Percentiles rank a stretch among this genome's conserved stretches.
Conservation (phyloP, 2,329 filamentous ascomycete species). For the Magnaporthiopsis rhizophila region DNA sequence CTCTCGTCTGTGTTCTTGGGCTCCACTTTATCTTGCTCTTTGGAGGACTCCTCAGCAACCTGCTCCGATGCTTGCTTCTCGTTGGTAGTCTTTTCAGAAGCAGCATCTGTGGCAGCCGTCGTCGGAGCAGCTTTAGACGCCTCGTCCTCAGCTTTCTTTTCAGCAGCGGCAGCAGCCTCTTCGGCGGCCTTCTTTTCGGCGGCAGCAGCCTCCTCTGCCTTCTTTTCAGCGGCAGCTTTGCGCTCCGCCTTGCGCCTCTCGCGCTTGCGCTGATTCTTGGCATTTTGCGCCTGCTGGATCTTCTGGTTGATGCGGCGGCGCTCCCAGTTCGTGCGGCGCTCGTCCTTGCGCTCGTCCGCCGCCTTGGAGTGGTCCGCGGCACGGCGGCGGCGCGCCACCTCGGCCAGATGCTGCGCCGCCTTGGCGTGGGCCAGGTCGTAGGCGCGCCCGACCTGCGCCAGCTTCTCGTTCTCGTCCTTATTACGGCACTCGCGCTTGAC, state of each 20-base stretch:
- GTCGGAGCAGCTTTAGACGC: neutral
- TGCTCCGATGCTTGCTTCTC: slow-evolving; percentile 17
- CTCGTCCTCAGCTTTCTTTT: too few relatives aligned
- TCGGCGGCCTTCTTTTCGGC: slow-evolving; percentile 16
- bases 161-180: slow-evolving; percentile 16
- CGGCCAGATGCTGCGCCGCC: slow-evolving; percentile 24
- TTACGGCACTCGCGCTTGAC: slow-evolving; percentile 56
- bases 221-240: slow-evolving; percentile 13
- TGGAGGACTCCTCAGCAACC: slow-evolving; percentile 10
- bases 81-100: slow-evolving; percentile 13
- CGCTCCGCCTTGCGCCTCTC: slow-evolving; percentile 26
- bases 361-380: slow-evolving; percentile 39
- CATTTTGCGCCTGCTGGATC: slow-evolving; percentile 29
- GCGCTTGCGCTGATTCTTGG: slow-evolving; percentile 34
- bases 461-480: slow-evolving; percentile 66
- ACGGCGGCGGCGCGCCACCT: slow-evolving; percentile 40
- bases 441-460: slow-evolving; percentile 60
- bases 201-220: slow-evolving; percentile 11
- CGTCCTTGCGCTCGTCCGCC: slow-evolving; percentile 35
- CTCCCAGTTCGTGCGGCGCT: slow-evolving; percentile 29
- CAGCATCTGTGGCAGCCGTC: slow-evolving; percentile 15
- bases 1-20: slow-evolving; percentile 2
- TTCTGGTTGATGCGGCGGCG: slow-evolving; percentile 28
- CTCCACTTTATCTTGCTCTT: slow-evolving; percentile 9
- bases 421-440: slow-evolving; percentile 66